Base-by-base conservation (phyloP, 805 yeast genomes). In the Candida silvicultrix region DNA sequence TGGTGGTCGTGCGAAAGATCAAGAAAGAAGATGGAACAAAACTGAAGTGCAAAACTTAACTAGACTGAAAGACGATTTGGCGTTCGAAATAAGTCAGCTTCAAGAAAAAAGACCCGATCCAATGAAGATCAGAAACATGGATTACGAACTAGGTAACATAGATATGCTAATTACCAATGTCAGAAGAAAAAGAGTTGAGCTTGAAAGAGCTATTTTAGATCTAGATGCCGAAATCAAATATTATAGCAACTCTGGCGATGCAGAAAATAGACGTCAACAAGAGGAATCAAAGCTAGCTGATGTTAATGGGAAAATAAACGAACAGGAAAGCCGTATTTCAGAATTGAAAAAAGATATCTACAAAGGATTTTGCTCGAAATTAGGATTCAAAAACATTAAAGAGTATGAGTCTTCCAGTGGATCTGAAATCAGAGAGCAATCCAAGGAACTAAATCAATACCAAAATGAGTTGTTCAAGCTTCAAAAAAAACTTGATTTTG, bases 371-470 rank as follows among this genome's bases (percentile, higher is more conserved):
- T 83, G 90, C 46, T 45, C 58, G 1, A 69, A 64, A 46, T 65
- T 82, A 44, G 79, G 80, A 0, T 78, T 88, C 54, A 60, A 66
- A 8, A 64, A 63, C 49, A 78, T 89, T 36, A 69, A 73, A 41
- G 89, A 83, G 31, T 89, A 85, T 59, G 97, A 89, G 60, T 69
- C 68, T 39, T 69, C 77, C 12, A 85, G 83, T 45, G 90, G 92
- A 6, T 68, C 77, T 5, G 64, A 75, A 4, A 57, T 77, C 42
- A 70, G 85, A 57, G 70, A 71, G 29, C 77, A 78, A 44, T 70
- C 81, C 1, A 79, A 77, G 48, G 88, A 84, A 57, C 69, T 81
- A 40, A 71, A 85, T 1, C 80, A 80, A 50, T 76, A 77, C 47
- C 68, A 77, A 37, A 80, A 80, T 48, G 85, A 85, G 45, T 74